phyloP scores from a whole-genome alignment of 305 asterid species.

The Fraxinus sp. region DNA sequence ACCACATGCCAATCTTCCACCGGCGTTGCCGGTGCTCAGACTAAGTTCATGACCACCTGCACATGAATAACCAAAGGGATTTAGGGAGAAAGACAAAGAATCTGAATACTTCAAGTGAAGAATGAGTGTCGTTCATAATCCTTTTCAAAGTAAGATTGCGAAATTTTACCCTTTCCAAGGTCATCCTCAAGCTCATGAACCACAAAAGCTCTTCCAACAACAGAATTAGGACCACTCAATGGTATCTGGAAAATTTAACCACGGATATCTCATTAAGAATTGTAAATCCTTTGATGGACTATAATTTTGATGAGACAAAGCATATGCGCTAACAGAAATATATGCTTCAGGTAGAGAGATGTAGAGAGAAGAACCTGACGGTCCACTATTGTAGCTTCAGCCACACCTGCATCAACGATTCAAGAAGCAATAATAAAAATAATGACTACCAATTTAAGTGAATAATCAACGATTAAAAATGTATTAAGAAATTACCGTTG shows the following conservation, averaged over 20 bases:
- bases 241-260: conserved; percentile 57
- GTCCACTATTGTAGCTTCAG: conserved; percentile 83
- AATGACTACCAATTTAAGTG: neutral
- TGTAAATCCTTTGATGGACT: conserved; percentile 3
- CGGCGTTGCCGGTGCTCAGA: conserved; percentile 90
- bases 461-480: neutral
- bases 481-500: conserved; percentile 50
- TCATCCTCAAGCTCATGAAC: conserved; percentile 96
- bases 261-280: neutral
- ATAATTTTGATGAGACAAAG: neutral
- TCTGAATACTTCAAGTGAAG: conserved; percentile 12
- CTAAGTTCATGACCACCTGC: conserved; percentile 97
- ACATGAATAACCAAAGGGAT: conserved; percentile 7
- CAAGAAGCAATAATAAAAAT: conserved; percentile 4
- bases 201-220: conserved; percentile 91
- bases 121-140: neutral
- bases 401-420: conserved; percentile 62
- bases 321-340: conserved; percentile 8
- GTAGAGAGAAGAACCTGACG: conserved; percentile 48
- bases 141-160: neutral
- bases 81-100: neutral
- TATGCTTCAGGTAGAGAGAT: conserved; percentile 1
- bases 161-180: conserved; percentile 84
- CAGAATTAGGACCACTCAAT: conserved; percentile 75
- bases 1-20: conserved; percentile 98